Evolutionary conservation across 116 monocot genomes (phyloP).

Genomic region (Cymodocea nodosa): DNA sequence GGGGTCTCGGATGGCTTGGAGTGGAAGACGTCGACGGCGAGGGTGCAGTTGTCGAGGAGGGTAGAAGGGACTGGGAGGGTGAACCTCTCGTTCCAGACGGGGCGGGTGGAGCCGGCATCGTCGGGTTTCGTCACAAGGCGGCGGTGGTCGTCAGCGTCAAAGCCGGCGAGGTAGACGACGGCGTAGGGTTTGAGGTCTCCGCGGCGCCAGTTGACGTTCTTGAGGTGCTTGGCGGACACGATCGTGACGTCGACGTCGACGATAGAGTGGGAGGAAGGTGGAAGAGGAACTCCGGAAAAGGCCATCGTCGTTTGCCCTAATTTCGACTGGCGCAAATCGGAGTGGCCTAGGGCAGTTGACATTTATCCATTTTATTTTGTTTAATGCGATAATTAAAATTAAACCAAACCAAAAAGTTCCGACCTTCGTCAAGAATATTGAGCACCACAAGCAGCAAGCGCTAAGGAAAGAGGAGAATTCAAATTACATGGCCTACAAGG

Average conservation of each 20-base stretch:
- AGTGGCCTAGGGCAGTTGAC: too few relatives aligned
- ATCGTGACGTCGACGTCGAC: constrained; percentile 40
- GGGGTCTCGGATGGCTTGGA: constrained; percentile 42
- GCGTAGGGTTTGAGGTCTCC: constrained; percentile 70
- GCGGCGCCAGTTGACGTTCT: constrained; percentile 86
- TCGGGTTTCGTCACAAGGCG: constrained; percentile 54
- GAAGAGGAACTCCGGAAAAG: background rate
- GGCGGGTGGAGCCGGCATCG: constrained; percentile 29
- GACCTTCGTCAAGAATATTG: too few relatives aligned
- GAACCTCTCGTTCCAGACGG: constrained; percentile 74
- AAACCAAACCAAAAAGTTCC: too few relatives aligned
- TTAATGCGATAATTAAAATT: too few relatives aligned
- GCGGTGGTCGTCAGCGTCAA: constrained; percentile 16
- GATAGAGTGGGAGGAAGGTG: constrained; percentile 1
- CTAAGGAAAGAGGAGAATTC: too few relatives aligned
- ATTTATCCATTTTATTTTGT: too few relatives aligned
- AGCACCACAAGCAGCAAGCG: too few relatives aligned
- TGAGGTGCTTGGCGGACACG: constrained; percentile 54
- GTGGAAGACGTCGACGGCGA: constrained; percentile 74
- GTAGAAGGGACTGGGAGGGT: constrained; percentile 11
- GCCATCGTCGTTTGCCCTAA: background rate
- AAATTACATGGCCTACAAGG: too few relatives aligned
- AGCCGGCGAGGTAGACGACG: constrained; percentile 28
- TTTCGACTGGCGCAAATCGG: too few relatives aligned
- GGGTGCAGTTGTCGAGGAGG: constrained; percentile 15